Percentiles rank a stretch among this genome's conserved stretches.
These are phyloP conservation scores for Carex scoparia DNA, from an alignment of 176 grass and related monocot genomes.

Conservation along the genomic window DNA sequence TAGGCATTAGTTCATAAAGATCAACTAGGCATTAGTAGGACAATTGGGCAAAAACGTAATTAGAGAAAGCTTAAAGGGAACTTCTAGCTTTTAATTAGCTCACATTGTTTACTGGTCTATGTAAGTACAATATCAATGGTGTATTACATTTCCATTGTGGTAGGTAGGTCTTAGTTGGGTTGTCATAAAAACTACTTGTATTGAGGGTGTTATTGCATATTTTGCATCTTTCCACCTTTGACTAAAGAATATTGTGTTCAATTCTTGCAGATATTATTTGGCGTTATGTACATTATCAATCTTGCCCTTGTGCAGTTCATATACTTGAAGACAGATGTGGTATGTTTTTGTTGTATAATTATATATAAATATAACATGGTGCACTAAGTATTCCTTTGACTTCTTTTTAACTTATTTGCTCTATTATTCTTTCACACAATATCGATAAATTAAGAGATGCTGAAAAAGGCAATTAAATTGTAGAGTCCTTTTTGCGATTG, in stretches of 20 bases:
- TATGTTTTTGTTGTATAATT: constrained; percentile 34
- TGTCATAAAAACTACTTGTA: background rate
- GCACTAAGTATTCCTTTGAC: background rate
- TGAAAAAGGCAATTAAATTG: background rate
- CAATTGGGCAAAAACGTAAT: background rate
- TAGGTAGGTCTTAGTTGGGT: background rate
- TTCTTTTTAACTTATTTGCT: background rate
- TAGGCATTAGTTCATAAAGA: background rate
- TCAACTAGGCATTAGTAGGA: background rate
- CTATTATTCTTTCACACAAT: background rate
- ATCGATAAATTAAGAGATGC: background rate
- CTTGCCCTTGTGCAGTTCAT: constrained; percentile 62
- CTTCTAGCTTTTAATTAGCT: background rate
- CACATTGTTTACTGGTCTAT: background rate
- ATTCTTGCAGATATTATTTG: constrained; percentile 74
- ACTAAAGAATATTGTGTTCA: background rate
- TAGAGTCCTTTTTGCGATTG: background rate
- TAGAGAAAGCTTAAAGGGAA: background rate
- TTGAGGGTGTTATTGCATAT: background rate
- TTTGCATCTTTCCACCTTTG: constrained; percentile 7
- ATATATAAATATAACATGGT: background rate
- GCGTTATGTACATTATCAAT: constrained; percentile 70
- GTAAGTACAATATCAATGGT: background rate
- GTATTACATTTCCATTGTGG: background rate
- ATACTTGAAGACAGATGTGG: constrained; percentile 78